Base-by-base conservation (phyloP, 164 flowering plant genomes). In the Echeveria elegans region DNA sequence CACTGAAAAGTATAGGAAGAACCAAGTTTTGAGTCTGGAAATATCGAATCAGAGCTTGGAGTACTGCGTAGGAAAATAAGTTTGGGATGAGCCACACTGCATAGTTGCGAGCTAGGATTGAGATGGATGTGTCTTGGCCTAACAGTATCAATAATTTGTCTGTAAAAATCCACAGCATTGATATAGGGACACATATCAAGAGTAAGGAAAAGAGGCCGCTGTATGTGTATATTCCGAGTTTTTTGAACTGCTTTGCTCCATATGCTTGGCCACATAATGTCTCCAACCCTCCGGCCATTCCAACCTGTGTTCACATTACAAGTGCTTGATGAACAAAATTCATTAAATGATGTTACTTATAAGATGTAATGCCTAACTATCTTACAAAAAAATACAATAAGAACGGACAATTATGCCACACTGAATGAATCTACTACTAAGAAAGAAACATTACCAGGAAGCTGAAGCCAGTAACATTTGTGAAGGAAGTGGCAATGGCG, bases 251-350 rank as follows among this genome's bases (percentile, higher is more conserved):
- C 26, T 78, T 30, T 26, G 88, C 92, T 65, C 92, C 92, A 75
- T 72, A 87, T 12, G 92, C 81, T 74, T 87, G 92, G 16, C 87
- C 92, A 41, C 86, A 75, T 58, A 85, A 64, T 21, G 89, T 85
- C 65, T 87, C 92, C 69, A 87, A 66, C n/a, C 80, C 87, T 77
- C 80, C 65, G 0, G 89, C 78, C 86, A 87, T 79, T 60, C 92
- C 89, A 3, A 74, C 26, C 91, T 86, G 82, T 61, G n/a, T 70
- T 18, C 24, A 31, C 41, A 52, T 52, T n/a, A 1, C 45, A 8
- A 8, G 2, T 2, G 11, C 11, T 4, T 8, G 10, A 41, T 41
- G 16, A 41, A 41, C 45, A 4, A 41, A 41, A 5, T 14, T 41
- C n/a, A 41, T 41, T 11, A 41, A 10, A 41, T 8, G 15, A 12